Base-by-base conservation (phyloP, 2,329 filamentous ascomycete genomes). In the Xylariaceae sp. region DNA sequence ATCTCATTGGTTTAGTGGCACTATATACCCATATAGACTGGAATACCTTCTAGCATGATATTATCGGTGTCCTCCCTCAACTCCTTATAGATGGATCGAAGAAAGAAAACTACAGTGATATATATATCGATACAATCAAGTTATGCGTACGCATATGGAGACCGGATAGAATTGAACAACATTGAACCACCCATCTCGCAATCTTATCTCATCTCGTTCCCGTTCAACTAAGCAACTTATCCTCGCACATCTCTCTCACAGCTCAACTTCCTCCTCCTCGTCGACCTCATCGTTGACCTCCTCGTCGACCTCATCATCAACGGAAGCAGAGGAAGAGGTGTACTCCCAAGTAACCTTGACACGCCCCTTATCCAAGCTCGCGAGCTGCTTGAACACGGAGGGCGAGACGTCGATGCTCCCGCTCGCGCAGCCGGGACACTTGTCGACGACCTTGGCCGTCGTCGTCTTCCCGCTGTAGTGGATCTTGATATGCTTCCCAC, bases 371-470 rank as follows among this genome's bases (percentile, higher is more conserved):
- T 49, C 52, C 5, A 59, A 51, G 19, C 18, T 21, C 6, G 63
- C 63, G 3, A 64, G 50, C 51, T 61, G 19, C 45, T 50, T 47
- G 59, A 65, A 67, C 21, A 67, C 62, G 21, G 60, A 29, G 20
- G 65, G 65, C 1, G 54, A 56, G 21, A 68, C 65, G 32, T 67
- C 65, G 53, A 68, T 65, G 52, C 52, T 54, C 7, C 63, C 60
- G 3, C 54, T 53, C 2, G 59, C 55, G 49, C 65, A 67, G 6
- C 20, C 45, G 19, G 62, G 59, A 59, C 65, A 67, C 53, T 59
- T 60, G 59, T 68, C 65, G 18, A 59, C 59, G 20, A 68, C 65
- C 21, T 54, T 63, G 43, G 65, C 63, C 7, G 58, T 32, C 3
- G 62, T 59, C 2, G 54, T 61, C 51, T 62, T 59, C 41, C 65